phyloP scores from a whole-genome alignment of 1,139 yeast genomes.

The Lodderomyces elongisporus region DNA sequence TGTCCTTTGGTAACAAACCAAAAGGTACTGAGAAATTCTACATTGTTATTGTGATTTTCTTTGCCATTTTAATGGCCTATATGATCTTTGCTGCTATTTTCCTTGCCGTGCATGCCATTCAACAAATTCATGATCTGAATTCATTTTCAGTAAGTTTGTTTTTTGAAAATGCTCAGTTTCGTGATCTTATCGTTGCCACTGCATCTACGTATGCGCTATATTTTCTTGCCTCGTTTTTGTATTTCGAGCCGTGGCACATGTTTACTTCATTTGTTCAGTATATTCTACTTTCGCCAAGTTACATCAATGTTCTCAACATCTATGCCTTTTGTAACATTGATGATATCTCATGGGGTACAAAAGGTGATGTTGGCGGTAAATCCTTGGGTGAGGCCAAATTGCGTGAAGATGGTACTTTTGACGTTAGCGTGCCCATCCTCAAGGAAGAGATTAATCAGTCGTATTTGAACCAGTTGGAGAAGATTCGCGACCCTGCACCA shows the following conservation, averaged over 20 bases:
- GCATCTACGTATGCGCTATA: slow-evolving; percentile 44
- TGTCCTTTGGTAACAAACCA: slow-evolving; percentile 93
- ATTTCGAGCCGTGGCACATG: slow-evolving; percentile 52
- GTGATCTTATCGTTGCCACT: slow-evolving; percentile 47
- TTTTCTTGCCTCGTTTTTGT: slow-evolving; percentile 42
- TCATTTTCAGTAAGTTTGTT: slow-evolving; percentile 34
- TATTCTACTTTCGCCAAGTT: slow-evolving; percentile 43
- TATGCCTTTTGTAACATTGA: slow-evolving; percentile 49
- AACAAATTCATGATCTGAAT: slow-evolving; percentile 26
- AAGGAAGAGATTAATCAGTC: slow-evolving; percentile 58
- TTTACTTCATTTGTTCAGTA: slow-evolving; percentile 45
- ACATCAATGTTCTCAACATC: slow-evolving; percentile 44
- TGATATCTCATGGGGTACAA: slow-evolving; percentile 50
- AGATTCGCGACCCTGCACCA: slow-evolving; percentile 45
- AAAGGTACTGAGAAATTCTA: slow-evolving; percentile 84
- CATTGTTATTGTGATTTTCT: slow-evolving; percentile 77
- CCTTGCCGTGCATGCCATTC: slow-evolving; percentile 44
- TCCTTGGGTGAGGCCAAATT: slow-evolving; percentile 55
- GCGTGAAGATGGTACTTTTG: slow-evolving; percentile 61
- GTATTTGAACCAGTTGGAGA: slow-evolving; percentile 57
- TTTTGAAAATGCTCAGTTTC: slow-evolving; percentile 38
- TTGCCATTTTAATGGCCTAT: slow-evolving; percentile 87
- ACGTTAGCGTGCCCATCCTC: slow-evolving; percentile 65
- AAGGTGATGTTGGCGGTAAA: slow-evolving; percentile 42
- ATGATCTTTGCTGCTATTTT: slow-evolving; percentile 65